These are phyloP conservation scores for Scheffersomyces quercinus DNA, from an alignment of 1,139 yeast genomes.

Conservation along the genomic window DNA sequence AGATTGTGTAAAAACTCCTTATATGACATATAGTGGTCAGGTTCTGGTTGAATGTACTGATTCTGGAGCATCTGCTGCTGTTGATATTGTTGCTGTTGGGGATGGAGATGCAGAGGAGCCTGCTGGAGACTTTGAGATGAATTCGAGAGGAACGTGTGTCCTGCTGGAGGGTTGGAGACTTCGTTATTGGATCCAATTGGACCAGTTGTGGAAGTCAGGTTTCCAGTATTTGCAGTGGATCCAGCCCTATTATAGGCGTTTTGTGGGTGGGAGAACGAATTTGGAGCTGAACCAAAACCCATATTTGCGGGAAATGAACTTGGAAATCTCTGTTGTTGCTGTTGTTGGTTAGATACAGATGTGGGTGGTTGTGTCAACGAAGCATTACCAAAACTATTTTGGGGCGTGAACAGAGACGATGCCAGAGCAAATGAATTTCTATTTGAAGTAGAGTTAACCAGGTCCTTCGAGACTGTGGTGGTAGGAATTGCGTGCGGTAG, in stretches of 20 bases:
- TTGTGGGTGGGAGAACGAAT: background rate
- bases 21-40: conserved; percentile 50
- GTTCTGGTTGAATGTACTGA: conserved; percentile 21
- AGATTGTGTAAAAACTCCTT: conserved; percentile 40
- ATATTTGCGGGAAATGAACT: conserved; percentile 9
- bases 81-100: conserved; percentile 1
- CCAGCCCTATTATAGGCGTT: background rate
- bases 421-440: background rate
- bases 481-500: conserved; percentile 45
- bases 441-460: conserved; percentile 32
- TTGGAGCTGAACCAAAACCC: conserved; percentile 4
- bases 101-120: background rate
- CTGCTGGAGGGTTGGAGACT: background rate
- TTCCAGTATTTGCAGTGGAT: background rate
- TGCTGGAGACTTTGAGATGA: conserved; percentile 1
- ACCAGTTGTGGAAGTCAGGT: background rate
- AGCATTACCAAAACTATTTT: background rate
- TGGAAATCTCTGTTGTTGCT: conserved; percentile 7
- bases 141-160: background rate
- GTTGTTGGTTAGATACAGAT: conserved; percentile 6
- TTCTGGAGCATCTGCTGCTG: conserved; percentile 3
- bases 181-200: background rate
- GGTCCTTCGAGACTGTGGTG: conserved; percentile 47
- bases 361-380: conserved; percentile 26
- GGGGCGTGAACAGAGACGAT: conserved; percentile 1